These are phyloP conservation scores for Orobanche coerulescens DNA, from an alignment of 257 asterid species.

Conservation along the genomic window DNA sequence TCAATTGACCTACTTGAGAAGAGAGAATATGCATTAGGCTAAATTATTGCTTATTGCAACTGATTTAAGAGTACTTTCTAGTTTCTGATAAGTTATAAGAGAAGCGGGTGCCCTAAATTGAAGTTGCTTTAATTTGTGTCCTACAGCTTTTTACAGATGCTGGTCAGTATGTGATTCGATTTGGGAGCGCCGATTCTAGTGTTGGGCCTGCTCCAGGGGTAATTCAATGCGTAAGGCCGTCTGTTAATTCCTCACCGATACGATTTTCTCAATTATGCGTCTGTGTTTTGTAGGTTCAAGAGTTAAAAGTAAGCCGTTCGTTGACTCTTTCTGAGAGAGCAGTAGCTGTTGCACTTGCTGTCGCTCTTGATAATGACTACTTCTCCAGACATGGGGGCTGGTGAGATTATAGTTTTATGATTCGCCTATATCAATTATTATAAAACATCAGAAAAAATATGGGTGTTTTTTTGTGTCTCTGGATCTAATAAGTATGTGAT, in stretches of 20 bases:
- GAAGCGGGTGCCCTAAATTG: constrained; percentile 6
- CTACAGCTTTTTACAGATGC: constrained; percentile 90
- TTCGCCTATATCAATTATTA: constrained; percentile 4
- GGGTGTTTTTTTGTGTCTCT: background rate
- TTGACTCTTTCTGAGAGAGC: constrained; percentile 85
- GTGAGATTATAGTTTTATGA: constrained; percentile 36
- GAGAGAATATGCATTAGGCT: background rate
- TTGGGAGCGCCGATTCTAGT: constrained; percentile 59
- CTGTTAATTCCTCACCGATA: background rate
- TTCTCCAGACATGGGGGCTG: constrained; percentile 93
- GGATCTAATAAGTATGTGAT: too few relatives aligned
- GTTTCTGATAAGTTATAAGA: constrained; percentile 12
- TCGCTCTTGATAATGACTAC: constrained; percentile 86
- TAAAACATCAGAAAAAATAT: background rate
- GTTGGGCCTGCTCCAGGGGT: constrained; percentile 56
- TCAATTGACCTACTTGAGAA: background rate
- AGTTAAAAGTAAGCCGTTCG: constrained; percentile 57
- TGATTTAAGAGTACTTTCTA: background rate
- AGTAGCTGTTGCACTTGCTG: constrained; percentile 83
- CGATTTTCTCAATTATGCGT: constrained; percentile 20
- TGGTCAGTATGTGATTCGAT: constrained; percentile 90
- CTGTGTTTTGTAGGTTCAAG: constrained; percentile 49
- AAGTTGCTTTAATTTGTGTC: constrained; percentile 11
- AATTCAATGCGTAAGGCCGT: constrained; percentile 19
- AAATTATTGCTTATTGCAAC: background rate